Base-by-base conservation (phyloP, 2,329 filamentous ascomycete species). In the Nothophaeocryptopus gaeumannii region DNA sequence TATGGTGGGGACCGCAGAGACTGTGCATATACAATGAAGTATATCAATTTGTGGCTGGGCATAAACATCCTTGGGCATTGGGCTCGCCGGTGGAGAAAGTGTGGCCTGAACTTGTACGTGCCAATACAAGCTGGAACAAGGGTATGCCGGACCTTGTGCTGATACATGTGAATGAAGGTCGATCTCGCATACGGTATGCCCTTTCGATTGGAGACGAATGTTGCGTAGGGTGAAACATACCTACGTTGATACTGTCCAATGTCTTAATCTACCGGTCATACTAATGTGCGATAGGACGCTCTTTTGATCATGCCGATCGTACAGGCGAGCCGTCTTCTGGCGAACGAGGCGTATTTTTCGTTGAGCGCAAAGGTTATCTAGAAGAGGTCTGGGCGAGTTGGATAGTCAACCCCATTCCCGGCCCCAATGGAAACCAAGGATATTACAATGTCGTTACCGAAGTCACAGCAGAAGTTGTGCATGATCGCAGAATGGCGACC, bases 11-110 rank as follows among this genome's bases (percentile, higher is more conserved):
- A 5, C 47, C 63, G 2, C 56, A 65, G 0, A 58, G 64, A 7
- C 62, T 56, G 10, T 66, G 68, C 58, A 47, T 72, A 5, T 70
- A 71, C 58, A 72, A 72, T 29, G 64, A 69, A 26, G 47, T 59
- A 0, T 70, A 70, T 29, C 56, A 66, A 12, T 49, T 63, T 32
- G 53, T 72, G 8, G 51, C 69, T 5, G 63, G 63, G 2, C 39
- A 54, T 2, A 51, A 67, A n/a, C 66, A 70, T 30, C 47, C 55
- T 0, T 14, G 32, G 5, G 45, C 45, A 2, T 34, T 59, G 8
- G 53, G 53, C 8, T 34, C 45, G 16, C 63, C 63, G 35, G 39
- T 57, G 5, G 10, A 11, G 8, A 13, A 45, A 11, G 48, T 54
- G 8, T 59, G 55, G 51, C 50, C 40, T 8, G 58, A 60, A 14